Evolutionary conservation across 495 filamentous ascomycete genomes (phyloP).

Genomic region (Articulospora tetracladia): DNA sequence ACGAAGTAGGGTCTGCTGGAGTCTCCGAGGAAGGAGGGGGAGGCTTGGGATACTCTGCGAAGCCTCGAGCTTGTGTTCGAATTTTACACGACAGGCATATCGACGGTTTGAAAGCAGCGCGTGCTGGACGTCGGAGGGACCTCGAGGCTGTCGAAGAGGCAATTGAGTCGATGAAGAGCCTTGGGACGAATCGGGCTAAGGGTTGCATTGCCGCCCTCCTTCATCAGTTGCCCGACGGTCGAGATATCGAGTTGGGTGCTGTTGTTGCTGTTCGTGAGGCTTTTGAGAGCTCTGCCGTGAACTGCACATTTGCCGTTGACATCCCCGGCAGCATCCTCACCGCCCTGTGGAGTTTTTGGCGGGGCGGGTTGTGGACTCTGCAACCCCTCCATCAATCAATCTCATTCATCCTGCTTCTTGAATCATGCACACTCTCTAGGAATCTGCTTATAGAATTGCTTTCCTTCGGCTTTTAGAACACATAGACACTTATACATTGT

Average conservation of each 20-base stretch:
- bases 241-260: not conserved
- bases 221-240: not conserved
- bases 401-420: not conserved
- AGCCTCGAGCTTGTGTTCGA: slow-evolving; percentile 19
- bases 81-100: slow-evolving; percentile 25
- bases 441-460: not conserved
- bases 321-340: not conserved
- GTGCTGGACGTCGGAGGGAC: slow-evolving; percentile 11
- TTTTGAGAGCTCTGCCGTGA: slow-evolving; percentile 4
- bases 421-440: not conserved
- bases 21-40: slow-evolving; percentile 5
- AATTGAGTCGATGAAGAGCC: slow-evolving; percentile 23
- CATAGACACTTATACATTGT: too few relatives aligned
- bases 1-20: not conserved
- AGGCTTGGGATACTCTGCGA: slow-evolving; percentile 22
- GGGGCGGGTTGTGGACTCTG: not conserved
- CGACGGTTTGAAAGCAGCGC: slow-evolving; percentile 10
- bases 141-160: slow-evolving; percentile 4
- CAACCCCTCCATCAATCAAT: not conserved
- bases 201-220: slow-evolving; percentile 23
- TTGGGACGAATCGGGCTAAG: slow-evolving; percentile 22
- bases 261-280: not conserved
- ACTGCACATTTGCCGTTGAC: not conserved
- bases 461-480: not conserved
- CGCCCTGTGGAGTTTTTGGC: slow-evolving; percentile 1